Conservation (phyloP, 192 early-diverging fungal species). For the Funneliformis mosseae region DNA sequence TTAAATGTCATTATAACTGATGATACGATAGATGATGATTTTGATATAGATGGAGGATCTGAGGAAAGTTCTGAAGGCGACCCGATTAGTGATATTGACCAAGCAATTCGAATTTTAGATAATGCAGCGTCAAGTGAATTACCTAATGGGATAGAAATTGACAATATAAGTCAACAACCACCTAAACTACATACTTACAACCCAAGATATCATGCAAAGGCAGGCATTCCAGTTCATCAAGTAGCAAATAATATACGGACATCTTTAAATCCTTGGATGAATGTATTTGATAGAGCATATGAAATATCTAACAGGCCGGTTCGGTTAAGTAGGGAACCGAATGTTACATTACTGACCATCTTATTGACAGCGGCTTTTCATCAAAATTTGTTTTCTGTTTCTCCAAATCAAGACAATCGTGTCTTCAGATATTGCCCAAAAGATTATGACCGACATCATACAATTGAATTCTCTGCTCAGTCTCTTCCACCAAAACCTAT, state of each 20-base stretch:
- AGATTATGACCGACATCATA: conserved; percentile 27
- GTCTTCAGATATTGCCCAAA: conserved; percentile 18
- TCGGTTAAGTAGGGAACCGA: conserved; percentile 20
- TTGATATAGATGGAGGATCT: not conserved
- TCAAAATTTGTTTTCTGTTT: conserved; percentile 27
- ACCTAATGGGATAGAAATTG: not conserved
- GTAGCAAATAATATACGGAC: not conserved
- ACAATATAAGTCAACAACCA: not conserved
- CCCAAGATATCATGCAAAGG: not conserved
- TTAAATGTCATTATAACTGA: not conserved
- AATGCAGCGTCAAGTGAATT: not conserved
- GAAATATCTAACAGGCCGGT: conserved; percentile 18
- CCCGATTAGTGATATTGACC: not conserved
- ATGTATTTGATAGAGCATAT: conserved; percentile 35
- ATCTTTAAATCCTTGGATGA: conserved; percentile 31
- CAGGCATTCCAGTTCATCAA: not conserved
- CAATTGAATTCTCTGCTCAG: conserved; percentile 32
- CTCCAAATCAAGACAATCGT: not conserved
- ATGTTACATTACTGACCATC: conserved; percentile 20
- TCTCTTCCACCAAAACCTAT: conserved; percentile 21
- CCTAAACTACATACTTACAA: not conserved
- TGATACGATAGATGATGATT: not conserved
- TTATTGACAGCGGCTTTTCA: conserved; percentile 36
- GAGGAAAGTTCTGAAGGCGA: not conserved
- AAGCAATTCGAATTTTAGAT: not conserved